These are phyloP conservation scores for Solanum sejunctum DNA, from an alignment of 257 asterid species.

Conservation along the genomic window DNA sequence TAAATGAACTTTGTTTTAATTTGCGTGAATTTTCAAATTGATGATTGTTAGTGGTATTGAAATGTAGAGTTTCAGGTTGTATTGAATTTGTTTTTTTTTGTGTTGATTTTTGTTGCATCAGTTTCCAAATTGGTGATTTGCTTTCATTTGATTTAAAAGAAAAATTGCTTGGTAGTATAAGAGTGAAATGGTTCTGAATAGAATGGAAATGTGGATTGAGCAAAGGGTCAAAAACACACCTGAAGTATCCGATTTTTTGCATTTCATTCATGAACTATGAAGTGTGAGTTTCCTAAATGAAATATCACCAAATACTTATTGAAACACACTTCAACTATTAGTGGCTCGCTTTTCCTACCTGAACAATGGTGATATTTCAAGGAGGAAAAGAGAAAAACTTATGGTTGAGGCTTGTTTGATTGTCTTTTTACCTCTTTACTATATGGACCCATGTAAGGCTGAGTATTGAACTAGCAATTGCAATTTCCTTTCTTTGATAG, in stretches of 20 bases:
- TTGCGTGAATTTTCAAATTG: neutral
- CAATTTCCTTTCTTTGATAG: neutral
- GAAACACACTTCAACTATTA: too few relatives aligned
- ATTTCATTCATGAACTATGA: too few relatives aligned
- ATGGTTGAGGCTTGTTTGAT: too few relatives aligned
- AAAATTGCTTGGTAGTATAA: neutral
- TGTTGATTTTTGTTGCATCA: neutral
- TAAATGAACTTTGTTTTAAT: neutral
- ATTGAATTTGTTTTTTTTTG: neutral
- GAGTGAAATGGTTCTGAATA: neutral
- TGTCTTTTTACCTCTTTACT: neutral
- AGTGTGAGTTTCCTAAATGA: too few relatives aligned
- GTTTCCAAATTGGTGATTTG: neutral
- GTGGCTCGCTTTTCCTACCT: too few relatives aligned
- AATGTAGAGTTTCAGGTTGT: conserved; percentile 44
- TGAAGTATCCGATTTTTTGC: too few relatives aligned
- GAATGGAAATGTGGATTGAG: neutral
- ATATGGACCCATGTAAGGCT: neutral
- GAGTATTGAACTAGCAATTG: neutral
- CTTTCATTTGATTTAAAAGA: neutral
- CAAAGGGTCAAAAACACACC: too few relatives aligned
- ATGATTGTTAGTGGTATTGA: neutral
- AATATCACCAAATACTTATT: too few relatives aligned
- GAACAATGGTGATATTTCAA: too few relatives aligned
- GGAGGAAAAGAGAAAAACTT: too few relatives aligned